Evolutionary conservation across 2,329 filamentous ascomycete genomes (phyloP).

Genomic region (Thelonectria rubi): DNA sequence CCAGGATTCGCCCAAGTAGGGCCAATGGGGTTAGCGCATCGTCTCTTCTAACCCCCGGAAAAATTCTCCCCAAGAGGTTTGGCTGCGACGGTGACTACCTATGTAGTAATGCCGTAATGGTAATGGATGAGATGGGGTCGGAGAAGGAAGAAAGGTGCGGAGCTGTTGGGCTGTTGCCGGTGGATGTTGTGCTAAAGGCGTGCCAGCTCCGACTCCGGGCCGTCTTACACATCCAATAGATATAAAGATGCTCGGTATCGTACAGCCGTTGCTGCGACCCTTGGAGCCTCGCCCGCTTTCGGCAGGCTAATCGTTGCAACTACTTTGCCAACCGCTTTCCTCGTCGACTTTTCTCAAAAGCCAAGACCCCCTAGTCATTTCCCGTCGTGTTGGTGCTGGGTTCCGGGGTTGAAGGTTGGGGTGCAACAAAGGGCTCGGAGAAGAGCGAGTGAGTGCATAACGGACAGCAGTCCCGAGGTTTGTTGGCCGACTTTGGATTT

Average conservation of each 20-base stretch:
- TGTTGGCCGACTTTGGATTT: not conserved
- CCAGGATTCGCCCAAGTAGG: not conserved
- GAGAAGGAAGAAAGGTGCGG: no score
- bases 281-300: no score
- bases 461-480: no score
- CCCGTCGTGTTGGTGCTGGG: not conserved
- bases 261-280: no score
- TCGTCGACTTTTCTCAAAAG: not conserved
- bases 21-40: conserved; percentile 11
- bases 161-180: no score
- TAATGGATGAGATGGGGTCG: not conserved
- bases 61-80: conserved; percentile 1
- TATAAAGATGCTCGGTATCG: no score
- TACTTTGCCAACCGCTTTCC: no score
- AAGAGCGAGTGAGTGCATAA: not conserved
- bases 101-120: no score
- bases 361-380: not conserved
- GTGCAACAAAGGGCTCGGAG: not conserved
- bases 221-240: no score
- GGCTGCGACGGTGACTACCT: not conserved
- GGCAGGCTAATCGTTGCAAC: no score
- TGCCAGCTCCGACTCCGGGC: no score
- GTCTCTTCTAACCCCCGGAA: not conserved
- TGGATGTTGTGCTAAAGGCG: no score
- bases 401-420: not conserved